Evolutionary conservation across 2,329 filamentous ascomycete genomes (phyloP), one percentile per base, ranked within the genome.

Genomic region (Penicillium sp.): DNA sequence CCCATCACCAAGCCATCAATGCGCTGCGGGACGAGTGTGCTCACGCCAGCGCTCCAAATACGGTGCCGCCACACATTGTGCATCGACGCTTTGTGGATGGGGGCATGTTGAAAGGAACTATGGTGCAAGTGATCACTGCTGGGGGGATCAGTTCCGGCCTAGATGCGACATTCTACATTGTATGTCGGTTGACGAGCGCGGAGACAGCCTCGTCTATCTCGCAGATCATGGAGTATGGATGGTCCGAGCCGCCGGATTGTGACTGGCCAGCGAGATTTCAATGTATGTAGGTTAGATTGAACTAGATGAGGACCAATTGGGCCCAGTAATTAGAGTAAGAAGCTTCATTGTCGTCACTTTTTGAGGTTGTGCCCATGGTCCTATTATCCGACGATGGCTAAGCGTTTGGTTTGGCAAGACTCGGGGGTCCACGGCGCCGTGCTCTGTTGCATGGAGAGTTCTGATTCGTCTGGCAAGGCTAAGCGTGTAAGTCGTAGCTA

Each of bases 131-230:
- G 52, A 83, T 94, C 59, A 94, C 88, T 48, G 78, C 79, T 52
- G 86, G 86, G 53, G 88, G 87, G 50, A 75, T 87, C 53, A 84
- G 81, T 61, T 81, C 84, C 67, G 87, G 87, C 63, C 74, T 94
- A 42, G 88, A 94, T 73, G 87, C 87, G 38, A 76, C 84, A 52
- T 71, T 93, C 71, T 94, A 94, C 72, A 77, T 94, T 63, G 81
- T 93, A 64, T 86, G 84, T 67, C 86, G 87, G 53, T 70, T 94
- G 64, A 86, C 91, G 35, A 85, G 83, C 47, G 82, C 87, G 59
- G 84, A 86, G 41, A 75, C 80, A 41, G 87, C 87, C 48, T 77
- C 81, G 44, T 84, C 90, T 68, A 82, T 86, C 50, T 83, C 84
- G 58, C 78, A 82, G 51, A 57, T 78, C 51, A 80, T 91, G 75